These are phyloP conservation scores for Salix exigua DNA, from an alignment of 345 rosid genomes.

Conservation along the genomic window DNA sequence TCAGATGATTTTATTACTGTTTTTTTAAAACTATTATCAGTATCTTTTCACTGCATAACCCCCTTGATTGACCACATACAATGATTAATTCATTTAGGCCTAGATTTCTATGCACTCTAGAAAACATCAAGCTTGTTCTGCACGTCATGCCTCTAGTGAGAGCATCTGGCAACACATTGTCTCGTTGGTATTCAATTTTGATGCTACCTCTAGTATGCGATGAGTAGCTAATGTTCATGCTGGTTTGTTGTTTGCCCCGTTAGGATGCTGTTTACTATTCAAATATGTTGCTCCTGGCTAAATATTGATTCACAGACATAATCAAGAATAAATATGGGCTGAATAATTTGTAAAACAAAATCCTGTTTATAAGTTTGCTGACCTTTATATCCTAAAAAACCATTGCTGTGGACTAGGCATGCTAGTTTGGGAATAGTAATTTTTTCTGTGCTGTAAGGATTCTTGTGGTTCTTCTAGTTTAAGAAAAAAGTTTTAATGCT, in stretches of 20 bases:
- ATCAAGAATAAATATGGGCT: background rate
- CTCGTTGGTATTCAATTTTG: background rate
- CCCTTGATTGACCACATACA: background rate
- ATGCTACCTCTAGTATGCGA: background rate
- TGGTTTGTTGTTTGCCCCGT: background rate
- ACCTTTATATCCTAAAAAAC: background rate
- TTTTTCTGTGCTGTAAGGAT: conserved; percentile 6
- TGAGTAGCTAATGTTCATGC: background rate
- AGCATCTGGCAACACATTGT: background rate
- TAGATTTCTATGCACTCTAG: background rate
- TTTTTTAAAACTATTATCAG: background rate
- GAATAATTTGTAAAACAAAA: background rate
- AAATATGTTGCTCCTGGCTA: background rate
- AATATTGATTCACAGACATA: background rate
- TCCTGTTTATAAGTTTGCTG: background rate
- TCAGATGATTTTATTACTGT: background rate
- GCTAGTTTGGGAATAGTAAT: background rate
- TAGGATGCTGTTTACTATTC: background rate
- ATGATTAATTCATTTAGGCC: background rate
- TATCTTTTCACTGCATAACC: background rate
- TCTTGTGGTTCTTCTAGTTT: background rate
- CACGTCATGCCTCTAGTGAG: background rate
- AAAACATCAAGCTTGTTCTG: background rate
- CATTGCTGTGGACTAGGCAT: background rate
- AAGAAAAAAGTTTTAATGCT: conserved; percentile 2